A percentile compares a stretch with the other conserved stretches of the same genome.
These are phyloP conservation scores for Xylaria digitata DNA, from an alignment of 2,329 filamentous ascomycete genomes.

Conservation along the genomic window DNA sequence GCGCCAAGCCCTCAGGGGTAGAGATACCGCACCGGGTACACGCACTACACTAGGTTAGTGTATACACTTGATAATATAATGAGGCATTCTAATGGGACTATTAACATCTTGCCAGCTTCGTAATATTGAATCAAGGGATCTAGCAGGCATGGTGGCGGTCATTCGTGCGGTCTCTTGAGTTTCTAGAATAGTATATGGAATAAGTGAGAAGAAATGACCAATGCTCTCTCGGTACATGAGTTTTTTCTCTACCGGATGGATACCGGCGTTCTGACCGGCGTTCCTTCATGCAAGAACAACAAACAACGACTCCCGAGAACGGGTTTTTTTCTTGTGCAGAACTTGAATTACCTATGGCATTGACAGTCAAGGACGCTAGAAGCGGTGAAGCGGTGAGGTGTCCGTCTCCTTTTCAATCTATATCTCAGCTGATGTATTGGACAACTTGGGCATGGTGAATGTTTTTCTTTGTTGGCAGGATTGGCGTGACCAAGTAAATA, in stretches of 20 bases:
- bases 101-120: not conserved
- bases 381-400: conserved; percentile 15
- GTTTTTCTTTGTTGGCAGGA: not conserved
- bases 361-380: not conserved
- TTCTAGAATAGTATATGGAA: too few species aligned
- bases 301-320: conserved; percentile 11
- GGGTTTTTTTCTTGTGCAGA: not conserved
- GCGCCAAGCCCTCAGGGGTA: conserved; percentile 32
- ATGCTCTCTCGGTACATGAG: too few species aligned
- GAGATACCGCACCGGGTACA: not conserved
- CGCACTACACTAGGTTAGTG: not conserved
- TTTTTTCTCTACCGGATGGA: not conserved
- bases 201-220: too few species aligned
- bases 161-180: too few species aligned
- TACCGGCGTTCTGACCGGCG: not conserved
- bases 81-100: too few species aligned
- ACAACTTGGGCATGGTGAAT: not conserved
- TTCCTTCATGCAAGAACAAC: conserved; percentile 8
- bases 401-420: not conserved
- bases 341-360: not conserved
- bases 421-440: not conserved
- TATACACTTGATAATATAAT: not conserved
- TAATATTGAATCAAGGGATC: not conserved
- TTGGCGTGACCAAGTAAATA: not conserved
- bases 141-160: too few species aligned